Conservation (phyloP, 257 asterid species). For the Solanum bulbocastanum region DNA sequence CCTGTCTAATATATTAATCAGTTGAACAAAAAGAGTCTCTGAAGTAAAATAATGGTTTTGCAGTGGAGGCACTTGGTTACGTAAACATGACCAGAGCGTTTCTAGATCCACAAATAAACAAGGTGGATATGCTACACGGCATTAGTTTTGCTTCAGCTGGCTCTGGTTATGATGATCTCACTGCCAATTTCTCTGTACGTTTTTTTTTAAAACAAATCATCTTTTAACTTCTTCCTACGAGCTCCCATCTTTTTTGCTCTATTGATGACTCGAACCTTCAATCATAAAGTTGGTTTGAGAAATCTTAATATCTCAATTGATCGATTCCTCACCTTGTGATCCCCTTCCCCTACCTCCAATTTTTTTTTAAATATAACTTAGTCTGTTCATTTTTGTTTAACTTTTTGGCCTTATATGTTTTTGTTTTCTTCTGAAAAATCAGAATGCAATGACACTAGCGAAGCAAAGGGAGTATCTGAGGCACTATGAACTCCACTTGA, state of each 20-base stretch:
- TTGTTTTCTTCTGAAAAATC: background rate
- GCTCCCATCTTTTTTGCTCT: background rate
- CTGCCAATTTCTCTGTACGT: constrained; percentile 35
- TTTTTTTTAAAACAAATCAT: background rate
- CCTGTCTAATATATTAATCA: background rate
- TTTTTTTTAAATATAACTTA: too few relatives aligned
- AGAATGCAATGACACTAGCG: constrained; percentile 34
- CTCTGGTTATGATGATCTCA: constrained; percentile 47
- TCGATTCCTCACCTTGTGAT: background rate
- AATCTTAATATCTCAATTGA: background rate
- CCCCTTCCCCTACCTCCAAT: background rate
- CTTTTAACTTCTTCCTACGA: background rate
- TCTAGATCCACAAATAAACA: constrained; percentile 29
- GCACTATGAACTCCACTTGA: constrained; percentile 32
- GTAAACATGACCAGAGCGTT: constrained; percentile 21
- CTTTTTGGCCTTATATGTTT: background rate
- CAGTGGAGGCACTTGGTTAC: constrained; percentile 36
- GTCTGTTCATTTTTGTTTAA: background rate
- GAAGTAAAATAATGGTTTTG: background rate
- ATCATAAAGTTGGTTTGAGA: background rate
- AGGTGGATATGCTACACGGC: constrained; percentile 32
- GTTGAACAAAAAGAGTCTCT: background rate
- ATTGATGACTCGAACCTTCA: background rate
- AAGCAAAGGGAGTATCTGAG: constrained; percentile 35
- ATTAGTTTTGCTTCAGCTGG: constrained; percentile 53